Percentiles rank a stretch among this genome's conserved stretches.
These are phyloP conservation scores for Apiospora phragmitis DNA, from an alignment of 2,329 filamentous ascomycete species.

Conservation along the genomic window DNA sequence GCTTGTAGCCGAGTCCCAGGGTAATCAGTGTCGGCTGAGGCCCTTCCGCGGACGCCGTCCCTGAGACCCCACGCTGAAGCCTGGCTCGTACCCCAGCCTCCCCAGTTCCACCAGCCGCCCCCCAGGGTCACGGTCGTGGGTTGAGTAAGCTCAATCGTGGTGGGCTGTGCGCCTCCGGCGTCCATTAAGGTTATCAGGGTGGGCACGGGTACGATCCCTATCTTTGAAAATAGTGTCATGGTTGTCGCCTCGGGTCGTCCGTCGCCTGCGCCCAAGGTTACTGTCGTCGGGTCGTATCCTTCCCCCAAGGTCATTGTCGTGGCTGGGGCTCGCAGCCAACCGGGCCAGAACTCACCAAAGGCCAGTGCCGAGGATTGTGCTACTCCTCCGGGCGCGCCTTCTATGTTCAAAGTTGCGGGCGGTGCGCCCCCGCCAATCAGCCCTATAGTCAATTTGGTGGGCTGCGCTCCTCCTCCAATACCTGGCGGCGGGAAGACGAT, in stretches of 20 bases:
- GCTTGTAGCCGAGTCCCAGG: no score
- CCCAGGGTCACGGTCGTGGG: neutral
- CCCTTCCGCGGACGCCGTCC: neutral
- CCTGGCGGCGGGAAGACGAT: neutral
- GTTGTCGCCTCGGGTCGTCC: neutral
- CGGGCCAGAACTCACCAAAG: neutral
- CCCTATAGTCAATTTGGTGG: neutral
- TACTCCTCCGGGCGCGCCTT: neutral
- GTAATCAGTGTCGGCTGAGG: no score
- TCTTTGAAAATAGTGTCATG: no score
- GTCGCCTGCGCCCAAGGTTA: neutral
- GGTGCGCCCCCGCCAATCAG: neutral
- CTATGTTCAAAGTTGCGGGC: neutral
- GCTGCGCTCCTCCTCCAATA: neutral
- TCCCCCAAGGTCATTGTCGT: neutral
- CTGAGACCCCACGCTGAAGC: no score
- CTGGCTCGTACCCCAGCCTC: neutral
- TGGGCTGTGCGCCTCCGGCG: neutral
- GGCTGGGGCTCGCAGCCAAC: neutral
- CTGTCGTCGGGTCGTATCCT: neutral
- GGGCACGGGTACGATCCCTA: no score
- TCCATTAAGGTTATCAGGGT: no score
- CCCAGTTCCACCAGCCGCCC: neutral
- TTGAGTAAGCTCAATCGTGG: neutral
- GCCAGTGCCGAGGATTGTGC: neutral